Evolutionary conservation across 1,284 basidiomycete genomes (phyloP).

Genomic region (Volvariella surrecta): DNA sequence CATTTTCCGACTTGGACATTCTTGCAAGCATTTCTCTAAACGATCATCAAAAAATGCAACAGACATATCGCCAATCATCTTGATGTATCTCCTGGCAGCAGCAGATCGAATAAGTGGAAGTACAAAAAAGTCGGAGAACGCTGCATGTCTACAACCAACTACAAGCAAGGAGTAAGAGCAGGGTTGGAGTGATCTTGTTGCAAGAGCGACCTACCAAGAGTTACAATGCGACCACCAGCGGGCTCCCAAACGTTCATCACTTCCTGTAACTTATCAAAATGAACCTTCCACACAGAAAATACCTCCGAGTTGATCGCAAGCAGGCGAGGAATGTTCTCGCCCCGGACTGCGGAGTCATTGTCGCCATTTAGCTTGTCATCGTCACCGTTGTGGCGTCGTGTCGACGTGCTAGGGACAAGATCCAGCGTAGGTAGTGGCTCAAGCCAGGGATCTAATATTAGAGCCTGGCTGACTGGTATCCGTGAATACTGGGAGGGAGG

Average conservation of each 20-base stretch:
- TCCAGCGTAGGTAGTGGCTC: constrained; percentile 60
- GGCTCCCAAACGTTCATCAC: constrained; percentile 46
- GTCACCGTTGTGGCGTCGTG: too few relatives aligned
- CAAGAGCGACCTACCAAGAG: constrained; percentile 30
- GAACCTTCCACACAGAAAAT: constrained; percentile 68
- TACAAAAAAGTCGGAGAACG: constrained; percentile 52
- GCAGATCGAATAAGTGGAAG: constrained; percentile 32
- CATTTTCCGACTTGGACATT: constrained; percentile 30
- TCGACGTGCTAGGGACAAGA: constrained; percentile 23
- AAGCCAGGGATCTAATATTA: constrained; percentile 74
- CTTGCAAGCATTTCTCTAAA: constrained; percentile 22
- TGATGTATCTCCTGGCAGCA: constrained; percentile 26
- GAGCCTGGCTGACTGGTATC: constrained; percentile 44
- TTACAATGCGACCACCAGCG: constrained; percentile 34
- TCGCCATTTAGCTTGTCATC: too few relatives aligned
- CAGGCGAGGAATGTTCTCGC: constrained; percentile 25
- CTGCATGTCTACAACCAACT: constrained; percentile 43
- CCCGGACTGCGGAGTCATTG: neutral
- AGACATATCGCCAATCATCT: constrained; percentile 34
- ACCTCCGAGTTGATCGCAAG: constrained; percentile 65
- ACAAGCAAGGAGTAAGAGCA: constrained; percentile 5
- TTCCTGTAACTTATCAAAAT: constrained; percentile 49
- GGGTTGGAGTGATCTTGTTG: neutral
- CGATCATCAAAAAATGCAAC: constrained; percentile 39
- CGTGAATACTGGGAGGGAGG: constrained; percentile 29